Evolutionary conservation across 345 rosid genomes (phyloP).

Genomic region (Murraya paniculata): DNA sequence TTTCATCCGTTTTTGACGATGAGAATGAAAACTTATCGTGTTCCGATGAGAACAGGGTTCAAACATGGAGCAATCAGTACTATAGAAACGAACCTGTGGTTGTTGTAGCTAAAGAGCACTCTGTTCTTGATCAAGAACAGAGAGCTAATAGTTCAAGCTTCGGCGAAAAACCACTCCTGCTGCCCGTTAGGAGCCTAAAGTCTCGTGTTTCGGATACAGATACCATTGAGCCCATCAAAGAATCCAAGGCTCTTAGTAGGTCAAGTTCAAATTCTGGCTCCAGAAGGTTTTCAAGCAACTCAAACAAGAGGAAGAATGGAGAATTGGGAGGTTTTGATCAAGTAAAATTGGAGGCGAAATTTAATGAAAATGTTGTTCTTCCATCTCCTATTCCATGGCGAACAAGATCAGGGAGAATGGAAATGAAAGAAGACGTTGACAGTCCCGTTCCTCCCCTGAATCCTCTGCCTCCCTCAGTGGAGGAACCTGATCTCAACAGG

Average conservation of each 20-base stretch:
- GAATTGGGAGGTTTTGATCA: slow-evolving; percentile 27
- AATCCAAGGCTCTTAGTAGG: slow-evolving; percentile 28
- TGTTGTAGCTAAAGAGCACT: slow-evolving; percentile 43
- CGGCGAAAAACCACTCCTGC: slow-evolving; percentile 65
- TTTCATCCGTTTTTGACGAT: slow-evolving; percentile 83
- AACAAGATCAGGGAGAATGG: slow-evolving; percentile 77
- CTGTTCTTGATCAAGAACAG: slow-evolving; percentile 36
- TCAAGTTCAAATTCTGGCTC: slow-evolving; percentile 28
- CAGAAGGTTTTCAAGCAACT: slow-evolving; percentile 38
- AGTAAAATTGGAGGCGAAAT: slow-evolving; percentile 23
- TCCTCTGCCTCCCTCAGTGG: slow-evolving; percentile 26
- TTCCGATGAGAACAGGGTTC: slow-evolving; percentile 42
- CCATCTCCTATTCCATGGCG: slow-evolving; percentile 98
- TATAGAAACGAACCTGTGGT: slow-evolving; percentile 55
- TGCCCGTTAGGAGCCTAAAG: slow-evolving; percentile 86
- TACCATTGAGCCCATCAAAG: slow-evolving; percentile 17
- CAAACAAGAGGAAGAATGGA: slow-evolving; percentile 14
- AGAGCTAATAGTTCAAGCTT: slow-evolving; percentile 28
- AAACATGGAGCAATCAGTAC: slow-evolving; percentile 79
- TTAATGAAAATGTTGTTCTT: slow-evolving; percentile 53
- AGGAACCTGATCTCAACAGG: slow-evolving; percentile 29
- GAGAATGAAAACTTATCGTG: slow-evolving; percentile 39
- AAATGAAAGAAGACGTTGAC: slow-evolving; percentile 39
- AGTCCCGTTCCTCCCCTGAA: slow-evolving; percentile 14
- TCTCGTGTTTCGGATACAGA: slow-evolving; percentile 43